Percentiles rank a stretch among this genome's conserved stretches.
phyloP scores from a whole-genome alignment of 768 basidiomycete species.

The Pseudohyphozyma bogoriensis region DNA sequence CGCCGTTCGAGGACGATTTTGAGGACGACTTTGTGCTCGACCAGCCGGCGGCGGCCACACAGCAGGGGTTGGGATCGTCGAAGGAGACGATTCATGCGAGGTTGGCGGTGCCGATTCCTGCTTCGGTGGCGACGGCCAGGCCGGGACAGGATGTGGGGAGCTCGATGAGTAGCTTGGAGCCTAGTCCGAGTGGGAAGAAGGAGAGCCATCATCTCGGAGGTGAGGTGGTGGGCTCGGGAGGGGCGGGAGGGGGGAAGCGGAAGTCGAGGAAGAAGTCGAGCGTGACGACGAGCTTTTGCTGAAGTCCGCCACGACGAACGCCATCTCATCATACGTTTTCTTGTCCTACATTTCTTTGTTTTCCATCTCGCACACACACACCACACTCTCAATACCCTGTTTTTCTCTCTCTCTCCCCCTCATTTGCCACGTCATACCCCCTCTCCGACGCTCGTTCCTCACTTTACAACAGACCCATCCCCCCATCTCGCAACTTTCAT shows the following conservation, averaged over 20 bases:
- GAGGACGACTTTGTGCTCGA: constrained; percentile 23
- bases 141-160: constrained; percentile 1
- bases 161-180: too few relatives aligned
- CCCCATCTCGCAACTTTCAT: background rate
- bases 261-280: background rate
- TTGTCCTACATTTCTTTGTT: too few relatives aligned
- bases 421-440: background rate
- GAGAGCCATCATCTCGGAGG: background rate
- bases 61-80: too few relatives aligned
- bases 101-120: constrained; percentile 26
- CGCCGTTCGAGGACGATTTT: constrained; percentile 24
- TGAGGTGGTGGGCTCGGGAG: too few relatives aligned
- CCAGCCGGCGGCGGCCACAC: constrained; percentile 42
- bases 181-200: background rate
- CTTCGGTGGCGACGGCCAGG: background rate
- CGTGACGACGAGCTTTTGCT: background rate
- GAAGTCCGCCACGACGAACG: background rate
- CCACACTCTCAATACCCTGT: too few relatives aligned
- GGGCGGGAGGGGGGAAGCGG: too few relatives aligned
- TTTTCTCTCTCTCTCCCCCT: background rate
- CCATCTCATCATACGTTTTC: background rate
- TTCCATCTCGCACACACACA: too few relatives aligned
- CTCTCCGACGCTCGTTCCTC: background rate
- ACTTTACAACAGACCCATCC: background rate
- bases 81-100: too few relatives aligned